Evolutionary conservation across 176 grass and related monocot species (phyloP).

Genomic region (Hordeum marinum): DNA sequence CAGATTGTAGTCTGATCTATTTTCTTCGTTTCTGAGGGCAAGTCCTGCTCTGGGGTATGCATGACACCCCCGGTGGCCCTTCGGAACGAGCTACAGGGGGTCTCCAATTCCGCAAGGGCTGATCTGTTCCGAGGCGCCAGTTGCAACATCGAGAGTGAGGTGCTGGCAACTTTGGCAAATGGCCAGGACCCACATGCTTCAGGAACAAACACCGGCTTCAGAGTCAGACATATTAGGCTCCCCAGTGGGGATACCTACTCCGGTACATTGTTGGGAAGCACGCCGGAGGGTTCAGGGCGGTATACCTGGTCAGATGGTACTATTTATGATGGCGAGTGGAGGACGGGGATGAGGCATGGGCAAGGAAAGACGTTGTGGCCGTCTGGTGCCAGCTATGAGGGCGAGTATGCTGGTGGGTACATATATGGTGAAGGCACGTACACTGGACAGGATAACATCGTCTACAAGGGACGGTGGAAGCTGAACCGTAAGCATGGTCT

Average conservation of each 20-base stretch:
- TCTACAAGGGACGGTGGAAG: slow-evolving; percentile 83
- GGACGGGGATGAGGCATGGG: slow-evolving; percentile 81
- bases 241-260: slow-evolving; percentile 65
- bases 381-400: slow-evolving; percentile 57
- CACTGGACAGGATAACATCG: slow-evolving; percentile 43
- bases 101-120: slow-evolving; percentile 47
- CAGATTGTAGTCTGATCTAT: background rate
- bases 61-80: slow-evolving; percentile 79
- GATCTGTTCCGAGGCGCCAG: slow-evolving; percentile 42
- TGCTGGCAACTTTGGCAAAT: slow-evolving; percentile 31
- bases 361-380: slow-evolving; percentile 71
- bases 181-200: slow-evolving; percentile 46
- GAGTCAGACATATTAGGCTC: slow-evolving; percentile 51
- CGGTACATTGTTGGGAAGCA: slow-evolving; percentile 60
- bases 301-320: slow-evolving; percentile 80
- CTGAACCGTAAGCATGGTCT: slow-evolving; percentile 85
- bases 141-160: slow-evolving; percentile 50
- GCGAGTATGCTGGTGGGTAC: slow-evolving; percentile 79
- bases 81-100: slow-evolving; percentile 41
- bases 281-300: slow-evolving; percentile 75
- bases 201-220: slow-evolving; percentile 41
- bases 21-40: background rate
- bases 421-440: slow-evolving; percentile 80
- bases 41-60: slow-evolving; percentile 29
- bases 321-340: slow-evolving; percentile 80